Percentiles rank a stretch among this genome's conserved stretches.
Evolutionary conservation across 805 yeast species (phyloP).

Genomic region (Metschnikowia orientalis): DNA sequence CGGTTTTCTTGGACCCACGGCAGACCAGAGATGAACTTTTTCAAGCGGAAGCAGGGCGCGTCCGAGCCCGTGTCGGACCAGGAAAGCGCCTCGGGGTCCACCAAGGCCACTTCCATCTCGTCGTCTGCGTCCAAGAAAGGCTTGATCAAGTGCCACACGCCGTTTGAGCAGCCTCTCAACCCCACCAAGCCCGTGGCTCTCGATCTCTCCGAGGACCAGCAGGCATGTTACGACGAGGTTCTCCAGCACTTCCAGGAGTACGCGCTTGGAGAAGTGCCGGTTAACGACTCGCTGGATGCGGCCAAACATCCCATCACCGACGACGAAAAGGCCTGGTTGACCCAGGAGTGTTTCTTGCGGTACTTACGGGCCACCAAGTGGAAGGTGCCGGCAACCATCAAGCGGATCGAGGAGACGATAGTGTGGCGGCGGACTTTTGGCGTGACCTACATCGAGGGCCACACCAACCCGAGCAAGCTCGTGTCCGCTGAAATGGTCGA

Average conservation of each 20-base stretch:
- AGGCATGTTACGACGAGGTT: constrained; percentile 28
- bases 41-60: constrained; percentile 10
- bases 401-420: constrained; percentile 44
- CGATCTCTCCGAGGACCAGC: constrained; percentile 28
- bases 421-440: constrained; percentile 57
- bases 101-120: constrained; percentile 13
- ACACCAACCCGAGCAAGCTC: constrained; percentile 25
- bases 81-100: constrained; percentile 15
- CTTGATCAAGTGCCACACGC: constrained; percentile 33
- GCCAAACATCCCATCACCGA: constrained; percentile 25
- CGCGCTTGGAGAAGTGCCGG: constrained; percentile 25
- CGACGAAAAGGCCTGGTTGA: constrained; percentile 42
- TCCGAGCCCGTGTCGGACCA: constrained; percentile 9
- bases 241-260: constrained; percentile 28
- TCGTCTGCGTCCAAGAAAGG: constrained; percentile 16
- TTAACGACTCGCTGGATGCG: constrained; percentile 23
- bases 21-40: constrained; percentile 15
- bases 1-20: too few species aligned
- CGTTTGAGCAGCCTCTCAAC: constrained; percentile 37
- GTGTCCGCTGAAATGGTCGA: constrained; percentile 41
- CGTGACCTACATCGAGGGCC: constrained; percentile 27
- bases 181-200: constrained; percentile 29
- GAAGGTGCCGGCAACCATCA: constrained; percentile 41
- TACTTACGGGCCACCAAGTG: constrained; percentile 52
- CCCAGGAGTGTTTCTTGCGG: constrained; percentile 50